phyloP scores from a whole-genome alignment of 176 grass and related monocot genomes.

The Calamus simplicifolius region DNA sequence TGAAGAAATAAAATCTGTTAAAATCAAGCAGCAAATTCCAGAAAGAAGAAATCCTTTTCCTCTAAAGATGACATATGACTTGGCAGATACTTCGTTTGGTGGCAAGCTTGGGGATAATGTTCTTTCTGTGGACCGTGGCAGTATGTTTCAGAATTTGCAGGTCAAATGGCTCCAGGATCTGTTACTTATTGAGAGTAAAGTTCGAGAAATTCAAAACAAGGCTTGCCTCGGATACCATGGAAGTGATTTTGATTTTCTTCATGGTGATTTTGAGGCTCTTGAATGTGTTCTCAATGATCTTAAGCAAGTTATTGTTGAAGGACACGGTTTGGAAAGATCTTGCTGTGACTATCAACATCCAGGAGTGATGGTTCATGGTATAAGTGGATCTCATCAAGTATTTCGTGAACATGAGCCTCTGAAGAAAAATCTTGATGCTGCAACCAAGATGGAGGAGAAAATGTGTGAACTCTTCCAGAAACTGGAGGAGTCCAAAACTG shows the following conservation, averaged over 20 bases:
- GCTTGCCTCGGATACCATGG: constrained; percentile 58
- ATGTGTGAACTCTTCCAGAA: constrained; percentile 87
- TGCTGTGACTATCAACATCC: not conserved
- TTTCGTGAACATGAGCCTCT: constrained; percentile 26
- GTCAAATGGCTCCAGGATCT: constrained; percentile 61
- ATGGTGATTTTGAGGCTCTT: constrained; percentile 63
- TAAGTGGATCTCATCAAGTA: constrained; percentile 19
- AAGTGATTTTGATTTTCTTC: constrained; percentile 78
- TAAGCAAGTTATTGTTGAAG: constrained; percentile 47
- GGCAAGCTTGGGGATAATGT: constrained; percentile 26
- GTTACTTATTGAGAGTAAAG: constrained; percentile 74
- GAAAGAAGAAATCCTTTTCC: constrained; percentile 18
- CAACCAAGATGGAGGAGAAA: constrained; percentile 73
- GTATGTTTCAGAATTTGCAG: constrained; percentile 33
- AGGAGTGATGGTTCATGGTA: constrained; percentile 21
- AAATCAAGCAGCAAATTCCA: constrained; percentile 29
- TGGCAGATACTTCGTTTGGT: constrained; percentile 15
- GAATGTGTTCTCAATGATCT: constrained; percentile 63
- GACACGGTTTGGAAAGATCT: constrained; percentile 8
- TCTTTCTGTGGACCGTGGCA: constrained; percentile 14
- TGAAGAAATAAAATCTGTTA: constrained; percentile 67
- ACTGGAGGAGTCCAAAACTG: constrained; percentile 90
- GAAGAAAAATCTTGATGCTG: constrained; percentile 37
- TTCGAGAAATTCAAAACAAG: constrained; percentile 85
- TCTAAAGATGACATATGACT: constrained; percentile 3